Conservation (phyloP, 306 rosid genomes). For the Prunus salicina region DNA sequence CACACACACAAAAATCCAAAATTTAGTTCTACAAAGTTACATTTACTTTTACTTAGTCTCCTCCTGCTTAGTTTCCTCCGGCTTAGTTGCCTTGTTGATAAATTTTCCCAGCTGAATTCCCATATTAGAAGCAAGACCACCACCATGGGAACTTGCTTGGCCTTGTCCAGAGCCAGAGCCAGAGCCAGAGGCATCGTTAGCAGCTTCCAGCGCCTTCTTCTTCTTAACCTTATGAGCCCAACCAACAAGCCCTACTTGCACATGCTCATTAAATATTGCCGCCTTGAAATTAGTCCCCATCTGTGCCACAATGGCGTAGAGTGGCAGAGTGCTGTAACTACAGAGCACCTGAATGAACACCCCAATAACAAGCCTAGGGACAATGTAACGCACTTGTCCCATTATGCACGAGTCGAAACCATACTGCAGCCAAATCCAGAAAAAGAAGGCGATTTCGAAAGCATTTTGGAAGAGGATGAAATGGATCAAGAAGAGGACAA, state of each 20-base stretch:
- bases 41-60: neutral
- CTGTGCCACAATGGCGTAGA: slow-evolving; percentile 91
- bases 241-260: slow-evolving; percentile 72
- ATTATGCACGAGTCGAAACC: slow-evolving; percentile 88
- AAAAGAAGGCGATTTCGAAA: slow-evolving; percentile 92
- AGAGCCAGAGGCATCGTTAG: slow-evolving; percentile 11
- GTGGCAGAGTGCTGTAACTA: slow-evolving; percentile 94
- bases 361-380: slow-evolving; percentile 88
- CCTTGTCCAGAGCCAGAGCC: slow-evolving; percentile 10
- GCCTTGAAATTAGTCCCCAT: slow-evolving; percentile 83
- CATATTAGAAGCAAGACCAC: slow-evolving; percentile 1
- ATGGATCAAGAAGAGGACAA: slow-evolving; percentile 86
- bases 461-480: slow-evolving; percentile 90
- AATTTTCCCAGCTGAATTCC: slow-evolving; percentile 56
- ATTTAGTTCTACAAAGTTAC: neutral
- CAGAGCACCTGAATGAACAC: slow-evolving; percentile 82
- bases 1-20: neutral
- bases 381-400: slow-evolving; percentile 72
- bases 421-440: slow-evolving; percentile 94
- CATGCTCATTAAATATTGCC: slow-evolving; percentile 79
- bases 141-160: slow-evolving; percentile 36
- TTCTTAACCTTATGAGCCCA: slow-evolving; percentile 78
- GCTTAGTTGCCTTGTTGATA: slow-evolving; percentile 21
- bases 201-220: slow-evolving; percentile 41
- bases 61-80: slow-evolving; percentile 4